Base-by-base conservation (phyloP, 2,329 filamentous ascomycete genomes). In the Gremmenia infestans region DNA sequence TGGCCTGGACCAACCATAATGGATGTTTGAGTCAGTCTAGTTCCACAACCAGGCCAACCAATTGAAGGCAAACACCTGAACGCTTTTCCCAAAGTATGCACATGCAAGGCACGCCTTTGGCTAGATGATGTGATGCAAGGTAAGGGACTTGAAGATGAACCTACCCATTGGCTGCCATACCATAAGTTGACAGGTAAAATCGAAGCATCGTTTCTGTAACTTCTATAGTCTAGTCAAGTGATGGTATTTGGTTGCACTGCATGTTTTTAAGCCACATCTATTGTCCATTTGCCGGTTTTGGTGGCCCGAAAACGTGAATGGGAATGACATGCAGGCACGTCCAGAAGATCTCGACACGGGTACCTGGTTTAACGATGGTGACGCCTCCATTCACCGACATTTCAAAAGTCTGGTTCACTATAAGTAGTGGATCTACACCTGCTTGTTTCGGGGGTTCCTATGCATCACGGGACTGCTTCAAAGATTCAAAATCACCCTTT, bases 81-180 rank as follows among this genome's bases (percentile, higher is more conserved):
- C 19, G 39, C 19, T 39, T 42, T 11, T n/a, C 40, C 53, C 35
- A 32, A 49, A 19, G 39, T 50, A 53, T 58, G 58, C 56, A 58
- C 39, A 56, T 58, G 59, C 59, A 60, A 60, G 59, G 59, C 56
- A 60, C 59, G 43, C 47, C 39, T 23, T 32, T 37, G 50, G 43
- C 53, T 54, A 58, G 56, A 58, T 60, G 56, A 56, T 56, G 53
- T 56, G 45, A 56, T 48, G 25, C 25, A 25, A 25, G 51, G 25
- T 5, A 25, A 25, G 51, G 25, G 17, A n/a, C 4, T 43, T 12
- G 17, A 35, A 19, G 15, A 48, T 42, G 17, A n/a, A n/a, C n/a
- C n/a, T n/a, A 25, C 12, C 37, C 43, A 48, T 56, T 56, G 54
- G 49, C 9, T 45, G 4, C 37, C 36, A 15, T 49, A 46, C 43